Conservation (phyloP, 108 stramenopile genomes). For the Cylindrotheca fusiformis region DNA sequence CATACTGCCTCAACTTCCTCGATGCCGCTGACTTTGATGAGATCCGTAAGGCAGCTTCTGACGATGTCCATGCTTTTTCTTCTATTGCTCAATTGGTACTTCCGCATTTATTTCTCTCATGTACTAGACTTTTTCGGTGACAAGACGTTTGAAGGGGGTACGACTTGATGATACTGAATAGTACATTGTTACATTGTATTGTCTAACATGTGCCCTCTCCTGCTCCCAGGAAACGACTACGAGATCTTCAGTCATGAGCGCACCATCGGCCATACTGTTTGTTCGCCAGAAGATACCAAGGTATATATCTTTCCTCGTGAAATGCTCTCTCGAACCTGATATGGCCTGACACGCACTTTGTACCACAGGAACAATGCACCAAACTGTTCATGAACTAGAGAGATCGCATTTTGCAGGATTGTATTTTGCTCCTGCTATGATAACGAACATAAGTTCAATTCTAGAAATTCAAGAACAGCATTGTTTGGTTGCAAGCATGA, state of each 20-base stretch:
- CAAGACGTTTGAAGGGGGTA: slow-evolving; percentile 94
- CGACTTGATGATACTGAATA: neutral
- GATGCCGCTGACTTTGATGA: slow-evolving; percentile 89
- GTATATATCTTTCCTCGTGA: neutral
- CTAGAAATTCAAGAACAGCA: no score
- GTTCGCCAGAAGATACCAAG: slow-evolving; percentile 93
- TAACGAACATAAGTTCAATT: no score
- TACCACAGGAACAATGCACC: slow-evolving; percentile 13
- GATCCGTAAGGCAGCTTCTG: slow-evolving; percentile 55
- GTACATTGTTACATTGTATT: neutral
- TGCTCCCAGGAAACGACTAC: slow-evolving; percentile 88
- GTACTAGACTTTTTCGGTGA: slow-evolving; percentile 91
- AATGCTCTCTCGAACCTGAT: neutral
- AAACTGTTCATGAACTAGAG: slow-evolving; percentile 25
- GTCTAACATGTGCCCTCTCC: neutral
- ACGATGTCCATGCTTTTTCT: no score
- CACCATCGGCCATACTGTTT: slow-evolving; percentile 96
- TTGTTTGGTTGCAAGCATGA: no score
- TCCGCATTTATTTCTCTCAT: neutral
- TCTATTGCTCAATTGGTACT: no score
- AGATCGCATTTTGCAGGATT: no score
- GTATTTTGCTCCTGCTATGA: no score
- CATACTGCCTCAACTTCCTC: slow-evolving; percentile 92
- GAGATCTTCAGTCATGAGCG: slow-evolving; percentile 94
- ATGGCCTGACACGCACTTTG: neutral